Evolutionary conservation across 2,329 filamentous ascomycete species (phyloP).

Genomic region (Xylaria sp.): DNA sequence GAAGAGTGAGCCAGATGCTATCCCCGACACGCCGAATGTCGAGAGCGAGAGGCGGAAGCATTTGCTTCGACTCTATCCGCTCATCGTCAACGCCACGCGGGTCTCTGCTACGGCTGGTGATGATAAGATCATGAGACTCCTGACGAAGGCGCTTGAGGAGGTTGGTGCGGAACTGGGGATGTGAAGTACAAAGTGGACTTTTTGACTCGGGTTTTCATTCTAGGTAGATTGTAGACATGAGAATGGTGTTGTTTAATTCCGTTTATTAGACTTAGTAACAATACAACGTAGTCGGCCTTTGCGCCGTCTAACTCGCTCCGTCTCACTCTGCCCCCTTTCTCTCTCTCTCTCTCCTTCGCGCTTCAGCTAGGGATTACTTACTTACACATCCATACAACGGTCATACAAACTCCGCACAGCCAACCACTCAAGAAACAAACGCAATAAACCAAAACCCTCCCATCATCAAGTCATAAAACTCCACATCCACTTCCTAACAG

Average conservation of each 20-base stretch:
- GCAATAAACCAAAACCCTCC: no score
- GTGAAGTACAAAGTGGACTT: conserved; percentile 11
- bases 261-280: conserved; percentile 1
- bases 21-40: conserved; percentile 52
- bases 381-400: neutral
- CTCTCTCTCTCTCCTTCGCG: neutral
- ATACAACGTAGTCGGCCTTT: neutral
- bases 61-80: conserved; percentile 71
- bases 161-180: conserved; percentile 54
- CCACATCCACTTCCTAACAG: no score
- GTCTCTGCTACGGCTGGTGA: conserved; percentile 56
- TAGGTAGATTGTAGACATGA: neutral
- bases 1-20: conserved; percentile 63
- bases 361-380: neutral
- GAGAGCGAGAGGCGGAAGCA: conserved; percentile 63
- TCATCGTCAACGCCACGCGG: conserved; percentile 60
- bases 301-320: no score
- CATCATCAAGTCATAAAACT: no score
- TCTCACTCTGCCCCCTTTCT: neutral
- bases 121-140: conserved; percentile 50
- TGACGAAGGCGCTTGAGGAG: conserved; percentile 56
- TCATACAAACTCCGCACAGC: no score
- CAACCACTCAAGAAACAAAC: no score
- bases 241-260: neutral
- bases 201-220: neutral